These are phyloP conservation scores for Paspalum vaginatum DNA, from an alignment of 176 grass and related monocot genomes.

Conservation along the genomic window DNA sequence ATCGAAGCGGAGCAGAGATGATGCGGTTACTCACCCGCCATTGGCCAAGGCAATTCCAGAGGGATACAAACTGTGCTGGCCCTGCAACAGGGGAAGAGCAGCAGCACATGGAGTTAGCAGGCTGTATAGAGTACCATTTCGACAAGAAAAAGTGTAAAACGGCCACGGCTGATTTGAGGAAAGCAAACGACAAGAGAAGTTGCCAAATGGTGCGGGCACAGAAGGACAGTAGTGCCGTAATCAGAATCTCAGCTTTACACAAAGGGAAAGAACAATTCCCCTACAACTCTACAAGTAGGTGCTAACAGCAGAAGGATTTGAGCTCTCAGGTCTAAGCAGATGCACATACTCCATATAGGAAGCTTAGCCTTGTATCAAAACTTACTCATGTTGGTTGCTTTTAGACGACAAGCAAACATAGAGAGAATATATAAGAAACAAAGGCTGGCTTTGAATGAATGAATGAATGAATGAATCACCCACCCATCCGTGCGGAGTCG, in stretches of 20 bases:
- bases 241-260: neutral
- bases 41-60: slow-evolving; percentile 89
- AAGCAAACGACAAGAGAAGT: slow-evolving; percentile 1
- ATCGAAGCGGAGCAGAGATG: neutral
- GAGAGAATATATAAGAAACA: no score
- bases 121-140: neutral
- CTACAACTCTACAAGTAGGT: no score
- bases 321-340: no score
- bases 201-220: neutral
- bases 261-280: neutral
- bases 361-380: no score
- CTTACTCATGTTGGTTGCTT: no score
- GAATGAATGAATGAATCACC: no score
- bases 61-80: slow-evolving; percentile 69
- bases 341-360: no score
- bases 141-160: neutral
- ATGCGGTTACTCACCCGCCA: slow-evolving; percentile 65
- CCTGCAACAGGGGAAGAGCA: slow-evolving; percentile 41
- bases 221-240: neutral
- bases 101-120: slow-evolving; percentile 9
- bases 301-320: no score
- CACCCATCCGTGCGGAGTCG: slow-evolving; percentile 57
- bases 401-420: no score
- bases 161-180: neutral
- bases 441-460: no score